These are phyloP conservation scores for Trichoderma reesei DNA, from an alignment of 495 filamentous ascomycete genomes.

Conservation along the genomic window DNA sequence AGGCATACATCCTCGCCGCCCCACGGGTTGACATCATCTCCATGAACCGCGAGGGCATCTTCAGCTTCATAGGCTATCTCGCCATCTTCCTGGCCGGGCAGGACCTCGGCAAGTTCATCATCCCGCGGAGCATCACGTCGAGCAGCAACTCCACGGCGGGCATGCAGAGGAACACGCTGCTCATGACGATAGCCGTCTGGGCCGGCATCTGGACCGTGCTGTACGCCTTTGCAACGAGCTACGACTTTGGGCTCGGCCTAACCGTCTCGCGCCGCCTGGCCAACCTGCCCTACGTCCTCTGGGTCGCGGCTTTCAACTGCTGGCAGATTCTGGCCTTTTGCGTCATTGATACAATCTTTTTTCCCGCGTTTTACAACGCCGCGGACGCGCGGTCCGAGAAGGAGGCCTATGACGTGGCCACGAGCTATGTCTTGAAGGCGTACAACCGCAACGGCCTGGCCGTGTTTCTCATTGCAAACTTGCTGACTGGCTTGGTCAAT, in stretches of 20 bases:
- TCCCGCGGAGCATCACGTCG: conserved; percentile 48
- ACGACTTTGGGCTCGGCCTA: conserved; percentile 57
- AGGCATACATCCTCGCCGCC: conserved; percentile 75
- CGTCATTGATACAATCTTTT: conserved; percentile 63
- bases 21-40: conserved; percentile 68
- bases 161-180: conserved; percentile 41
- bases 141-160: conserved; percentile 23
- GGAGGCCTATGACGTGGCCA: conserved; percentile 52
- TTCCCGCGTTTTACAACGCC: conserved; percentile 57
- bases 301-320: conserved; percentile 83
- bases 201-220: conserved; percentile 54
- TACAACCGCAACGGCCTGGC: conserved; percentile 85
- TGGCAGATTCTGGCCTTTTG: conserved; percentile 69
- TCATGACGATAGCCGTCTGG: conserved; percentile 51
- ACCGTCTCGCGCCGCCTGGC: conserved; percentile 79
- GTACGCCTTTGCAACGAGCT: conserved; percentile 57
- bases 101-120: conserved; percentile 64
- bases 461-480: conserved; percentile 80
- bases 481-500: conserved; percentile 83
- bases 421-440: conserved; percentile 65
- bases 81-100: conserved; percentile 91
- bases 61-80: conserved; percentile 86
- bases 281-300: conserved; percentile 88
- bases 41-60: conserved; percentile 87
- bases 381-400: conserved; percentile 40